phyloP scores from a whole-genome alignment of 352 stramenopile genomes.

The Globisporangium canariense region DNA sequence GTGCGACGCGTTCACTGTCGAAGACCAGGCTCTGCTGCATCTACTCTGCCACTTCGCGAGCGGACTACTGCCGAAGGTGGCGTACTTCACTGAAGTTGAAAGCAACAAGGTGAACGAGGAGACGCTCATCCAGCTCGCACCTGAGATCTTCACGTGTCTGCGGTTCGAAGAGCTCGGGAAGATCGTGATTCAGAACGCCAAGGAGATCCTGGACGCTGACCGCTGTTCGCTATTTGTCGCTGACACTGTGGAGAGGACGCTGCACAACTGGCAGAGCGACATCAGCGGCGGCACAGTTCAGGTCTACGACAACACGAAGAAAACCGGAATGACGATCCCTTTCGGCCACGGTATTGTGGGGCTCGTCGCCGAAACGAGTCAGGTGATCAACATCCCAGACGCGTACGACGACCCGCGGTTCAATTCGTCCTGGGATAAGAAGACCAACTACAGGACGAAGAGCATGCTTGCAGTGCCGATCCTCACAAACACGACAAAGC shows the following conservation, averaged over 20 bases:
- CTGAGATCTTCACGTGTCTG: constrained; percentile 77
- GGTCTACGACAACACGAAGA: constrained; percentile 38
- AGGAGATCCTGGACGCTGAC: constrained; percentile 68
- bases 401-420: constrained; percentile 75
- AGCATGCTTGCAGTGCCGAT: constrained; percentile 77
- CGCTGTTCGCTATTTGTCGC: constrained; percentile 76
- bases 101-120: constrained; percentile 83
- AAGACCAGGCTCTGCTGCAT: constrained; percentile 54
- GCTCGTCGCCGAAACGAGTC: constrained; percentile 57
- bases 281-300: constrained; percentile 60
- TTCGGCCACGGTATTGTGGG: constrained; percentile 77
- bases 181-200: constrained; percentile 76
- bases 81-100: constrained; percentile 77
- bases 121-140: constrained; percentile 64
- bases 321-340: constrained; percentile 53
- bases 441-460: constrained; percentile 79
- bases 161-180: constrained; percentile 78
- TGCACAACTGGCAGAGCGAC: constrained; percentile 75
- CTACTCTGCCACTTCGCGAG: constrained; percentile 59
- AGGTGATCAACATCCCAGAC: constrained; percentile 68
- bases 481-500: constrained; percentile 38
- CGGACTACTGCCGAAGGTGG: constrained; percentile 61
- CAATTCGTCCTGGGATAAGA: constrained; percentile 76
- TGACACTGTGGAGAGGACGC: constrained; percentile 40
- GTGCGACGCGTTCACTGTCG: constrained; percentile 47